These are phyloP conservation scores for Silene conica DNA, from an alignment of 148 eudicot genomes.

Conservation along the genomic window DNA sequence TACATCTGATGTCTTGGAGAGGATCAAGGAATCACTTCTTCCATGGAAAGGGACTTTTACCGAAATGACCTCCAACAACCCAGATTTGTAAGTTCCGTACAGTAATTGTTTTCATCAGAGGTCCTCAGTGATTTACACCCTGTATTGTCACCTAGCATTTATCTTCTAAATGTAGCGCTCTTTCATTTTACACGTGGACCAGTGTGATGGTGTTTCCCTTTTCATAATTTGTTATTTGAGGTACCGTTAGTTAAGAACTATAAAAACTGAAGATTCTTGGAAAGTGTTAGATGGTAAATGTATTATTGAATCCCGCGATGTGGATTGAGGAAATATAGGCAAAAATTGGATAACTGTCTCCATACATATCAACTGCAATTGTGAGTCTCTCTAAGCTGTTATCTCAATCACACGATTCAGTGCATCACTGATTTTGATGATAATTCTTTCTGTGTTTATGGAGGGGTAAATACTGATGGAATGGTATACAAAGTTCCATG, in stretches of 20 bases:
- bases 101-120: not conserved
- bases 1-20: constrained; percentile 87
- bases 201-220: not conserved
- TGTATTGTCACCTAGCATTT: not conserved
- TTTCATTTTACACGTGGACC: not conserved
- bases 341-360: not conserved
- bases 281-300: not conserved
- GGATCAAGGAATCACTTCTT: constrained; percentile 88
- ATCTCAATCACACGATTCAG: not conserved
- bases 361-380: constrained; percentile 1
- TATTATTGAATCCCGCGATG: not conserved
- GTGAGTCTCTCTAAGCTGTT: no score
- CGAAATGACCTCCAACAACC: constrained; percentile 74
- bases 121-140: not conserved
- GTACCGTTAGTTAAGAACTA: not conserved
- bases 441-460: not conserved
- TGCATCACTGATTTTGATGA: not conserved
- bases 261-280: no score
- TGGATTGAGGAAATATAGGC: not conserved
- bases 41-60: constrained; percentile 85
- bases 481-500: not conserved
- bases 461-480: not conserved
- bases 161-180: not conserved
- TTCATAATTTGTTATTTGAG: not conserved
- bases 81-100: constrained; percentile 64